Base-by-base conservation (phyloP, 139 green algal genomes). In the Prasinococcaceae sp. region DNA sequence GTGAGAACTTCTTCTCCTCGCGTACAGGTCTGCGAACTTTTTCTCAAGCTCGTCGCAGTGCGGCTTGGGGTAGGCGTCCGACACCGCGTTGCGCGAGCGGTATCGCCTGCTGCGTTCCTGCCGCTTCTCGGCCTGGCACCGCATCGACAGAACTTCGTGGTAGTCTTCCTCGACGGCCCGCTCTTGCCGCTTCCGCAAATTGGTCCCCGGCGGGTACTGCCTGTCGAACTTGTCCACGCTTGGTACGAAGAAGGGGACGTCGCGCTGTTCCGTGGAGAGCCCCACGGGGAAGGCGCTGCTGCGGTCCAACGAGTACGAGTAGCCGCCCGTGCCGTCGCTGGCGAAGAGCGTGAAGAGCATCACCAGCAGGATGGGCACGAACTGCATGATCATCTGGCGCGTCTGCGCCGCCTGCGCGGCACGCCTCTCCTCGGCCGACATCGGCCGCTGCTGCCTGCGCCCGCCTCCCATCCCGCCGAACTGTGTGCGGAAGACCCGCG, bases 281-380 rank as follows among this genome's bases (percentile, higher is more conserved):
- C 22, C 19, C n/a, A 38, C 27, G 27, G 30, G 47, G 26, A 44
- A 55, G 20, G 12, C 27, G n/a, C 46, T 42, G 17, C 27, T 25
- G 22, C 4, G 24, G 16, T 27, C 30, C 26, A n/a, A 12, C 8
- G 29, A 27, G 27, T n/a, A 55, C 30, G 16, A 25, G 46, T 16
- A 37, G 22, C n/a, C n/a, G n/a, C n/a, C n/a, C n/a, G n/a, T n/a
- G n/a, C n/a, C n/a, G n/a, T n/a, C n/a, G 46, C 9, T 38, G 46
- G 46, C 46, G 46, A 80, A 9, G 28, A 78, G 60, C 14, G 69
- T 76, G 45, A 78, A 63, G 27, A 78, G 37, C 47, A 80, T 42
- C 17, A 78, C 27, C 12, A 80, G 40, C 19, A 82, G 36, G 20
- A 76, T 44, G 37, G 72, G 63, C 29, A 71, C 27, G 20, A 77